Conservation (phyloP, 2,329 filamentous ascomycete genomes). For the Fusarium newnesense region DNA sequence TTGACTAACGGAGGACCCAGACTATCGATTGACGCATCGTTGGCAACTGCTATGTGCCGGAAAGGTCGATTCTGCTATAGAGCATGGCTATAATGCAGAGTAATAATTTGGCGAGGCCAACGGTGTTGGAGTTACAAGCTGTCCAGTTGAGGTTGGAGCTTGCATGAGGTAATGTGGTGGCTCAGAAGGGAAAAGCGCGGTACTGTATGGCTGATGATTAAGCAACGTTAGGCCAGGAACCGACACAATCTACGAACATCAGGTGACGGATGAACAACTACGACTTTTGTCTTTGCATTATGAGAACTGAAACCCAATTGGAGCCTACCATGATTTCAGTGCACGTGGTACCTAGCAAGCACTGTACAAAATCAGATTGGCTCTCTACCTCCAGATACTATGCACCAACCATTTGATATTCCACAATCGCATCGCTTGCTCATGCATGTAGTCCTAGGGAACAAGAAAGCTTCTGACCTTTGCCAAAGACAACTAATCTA, state of each 20-base stretch:
- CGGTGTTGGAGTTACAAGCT: constrained; percentile 44
- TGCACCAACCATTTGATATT: not conserved
- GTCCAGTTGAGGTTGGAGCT: constrained; percentile 44
- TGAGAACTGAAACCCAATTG: not conserved
- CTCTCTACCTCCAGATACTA: not conserved
- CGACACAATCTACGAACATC: not conserved
- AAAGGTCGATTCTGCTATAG: constrained; percentile 30
- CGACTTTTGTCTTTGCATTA: not conserved
- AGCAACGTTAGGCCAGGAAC: constrained; percentile 7
- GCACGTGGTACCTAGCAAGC: not conserved
- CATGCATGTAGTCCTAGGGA: not conserved
- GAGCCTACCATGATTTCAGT: not conserved
- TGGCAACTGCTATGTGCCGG: constrained; percentile 50
- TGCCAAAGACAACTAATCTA: not conserved
- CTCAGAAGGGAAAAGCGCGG: constrained; percentile 19
- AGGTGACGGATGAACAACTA: not conserved
- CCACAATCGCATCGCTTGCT: not conserved
- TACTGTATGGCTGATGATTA: constrained; percentile 7
- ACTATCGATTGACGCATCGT: constrained; percentile 55
- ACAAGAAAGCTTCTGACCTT: not conserved
- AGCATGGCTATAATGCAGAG: constrained; percentile 45
- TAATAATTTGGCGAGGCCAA: constrained; percentile 21
- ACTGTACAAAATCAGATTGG: not conserved
- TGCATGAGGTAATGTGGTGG: constrained; percentile 44
- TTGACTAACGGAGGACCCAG: constrained; percentile 54